A percentile compares a stretch with the other conserved stretches of the same genome.
phyloP scores from a whole-genome alignment of 208 protist species.

The Phytomonas sp. region DNA sequence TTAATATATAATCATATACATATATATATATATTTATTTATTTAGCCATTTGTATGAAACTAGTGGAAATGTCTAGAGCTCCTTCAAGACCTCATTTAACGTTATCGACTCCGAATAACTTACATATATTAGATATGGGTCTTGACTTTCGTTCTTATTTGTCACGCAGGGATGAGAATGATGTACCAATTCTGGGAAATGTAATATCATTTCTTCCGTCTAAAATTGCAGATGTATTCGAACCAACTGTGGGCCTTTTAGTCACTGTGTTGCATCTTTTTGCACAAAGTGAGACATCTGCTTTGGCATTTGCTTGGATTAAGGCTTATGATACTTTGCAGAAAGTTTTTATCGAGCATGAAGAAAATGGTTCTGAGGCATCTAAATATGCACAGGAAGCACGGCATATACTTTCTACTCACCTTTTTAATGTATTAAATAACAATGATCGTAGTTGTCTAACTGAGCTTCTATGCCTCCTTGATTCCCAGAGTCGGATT shows the following conservation, averaged over 20 bases:
- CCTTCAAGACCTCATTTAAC: background rate
- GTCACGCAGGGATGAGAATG: constrained; percentile 59
- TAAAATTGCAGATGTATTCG: constrained; percentile 72
- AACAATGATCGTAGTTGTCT: constrained; percentile 38
- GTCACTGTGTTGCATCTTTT: constrained; percentile 76
- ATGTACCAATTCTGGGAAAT: constrained; percentile 67
- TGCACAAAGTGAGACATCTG: constrained; percentile 29
- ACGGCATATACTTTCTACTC: constrained; percentile 31
- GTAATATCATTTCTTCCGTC: constrained; percentile 63
- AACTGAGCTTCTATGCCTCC: constrained; percentile 36
- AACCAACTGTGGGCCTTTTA: constrained; percentile 75
- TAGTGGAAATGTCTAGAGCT: constrained; percentile 5
- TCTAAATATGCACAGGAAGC: constrained; percentile 50
- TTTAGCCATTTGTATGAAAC: background rate
- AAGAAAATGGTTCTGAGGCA: constrained; percentile 24
- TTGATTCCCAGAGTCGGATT: constrained; percentile 78
- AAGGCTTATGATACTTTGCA: constrained; percentile 72
- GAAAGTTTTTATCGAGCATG: constrained; percentile 66
- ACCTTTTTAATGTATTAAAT: constrained; percentile 19
- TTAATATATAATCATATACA: constrained; percentile 9
- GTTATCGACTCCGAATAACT: constrained; percentile 25
- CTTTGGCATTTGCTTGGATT: constrained; percentile 42
- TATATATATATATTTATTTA: constrained; percentile 13
- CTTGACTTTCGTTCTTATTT: constrained; percentile 82
- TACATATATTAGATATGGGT: constrained; percentile 83